phyloP scores from a whole-genome alignment of 768 basidiomycete species.

The Agrocybe praecox region DNA sequence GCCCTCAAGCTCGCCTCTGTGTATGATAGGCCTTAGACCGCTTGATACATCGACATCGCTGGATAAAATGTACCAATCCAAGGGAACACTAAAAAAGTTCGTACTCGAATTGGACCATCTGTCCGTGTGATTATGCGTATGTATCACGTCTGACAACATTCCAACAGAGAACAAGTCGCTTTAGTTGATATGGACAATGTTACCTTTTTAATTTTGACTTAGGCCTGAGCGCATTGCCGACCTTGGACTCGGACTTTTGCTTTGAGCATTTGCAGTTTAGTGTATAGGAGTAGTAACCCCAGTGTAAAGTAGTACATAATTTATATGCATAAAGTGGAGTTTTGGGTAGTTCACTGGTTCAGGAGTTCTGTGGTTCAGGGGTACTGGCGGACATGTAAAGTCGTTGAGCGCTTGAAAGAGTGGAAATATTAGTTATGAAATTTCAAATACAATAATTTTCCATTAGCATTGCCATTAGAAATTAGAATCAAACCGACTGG shows the following conservation, averaged over 20 bases:
- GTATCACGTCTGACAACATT: not conserved
- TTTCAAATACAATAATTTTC: no score
- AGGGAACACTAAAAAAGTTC: constrained; percentile 18
- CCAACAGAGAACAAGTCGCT: constrained; percentile 46
- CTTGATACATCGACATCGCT: constrained; percentile 42
- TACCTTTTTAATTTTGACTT: constrained; percentile 60
- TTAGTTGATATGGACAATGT: constrained; percentile 52
- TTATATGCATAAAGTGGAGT: no score
- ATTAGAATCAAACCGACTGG: not conserved
- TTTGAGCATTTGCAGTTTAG: not conserved
- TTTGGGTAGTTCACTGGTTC: no score
- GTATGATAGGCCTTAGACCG: constrained; percentile 54
- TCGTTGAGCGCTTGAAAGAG: no score
- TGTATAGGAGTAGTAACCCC: not conserved
- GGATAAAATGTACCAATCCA: constrained; percentile 37
- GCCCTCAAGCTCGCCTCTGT: constrained; percentile 60
- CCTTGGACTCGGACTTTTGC: not conserved
- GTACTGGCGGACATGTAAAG: no score
- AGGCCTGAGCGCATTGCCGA: constrained; percentile 14
- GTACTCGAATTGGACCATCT: not conserved
- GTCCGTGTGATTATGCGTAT: not conserved
- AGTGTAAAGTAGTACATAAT: no score
- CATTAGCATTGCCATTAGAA: not conserved
- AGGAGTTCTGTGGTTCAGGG: no score
- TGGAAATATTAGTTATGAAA: no score